Conservation (phyloP, 2,329 filamentous ascomycete species). For the Aspergillus ochraceus region DNA sequence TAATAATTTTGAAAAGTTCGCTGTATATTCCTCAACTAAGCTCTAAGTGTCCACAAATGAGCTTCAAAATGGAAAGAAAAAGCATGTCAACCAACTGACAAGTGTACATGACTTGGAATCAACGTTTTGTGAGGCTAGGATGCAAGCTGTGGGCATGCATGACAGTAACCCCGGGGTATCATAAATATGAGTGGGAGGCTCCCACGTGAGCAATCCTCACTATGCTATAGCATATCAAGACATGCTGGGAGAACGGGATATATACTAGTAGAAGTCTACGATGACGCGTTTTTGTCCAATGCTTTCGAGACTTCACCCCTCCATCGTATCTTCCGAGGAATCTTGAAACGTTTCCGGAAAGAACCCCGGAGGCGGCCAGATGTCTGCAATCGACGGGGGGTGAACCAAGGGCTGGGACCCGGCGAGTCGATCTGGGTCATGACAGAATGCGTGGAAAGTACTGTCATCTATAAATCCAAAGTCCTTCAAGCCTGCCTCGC, state of each 20-base stretch:
- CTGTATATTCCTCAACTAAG: not conserved
- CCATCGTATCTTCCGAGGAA: conserved; percentile 20
- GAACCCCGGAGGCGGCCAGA: conserved; percentile 45
- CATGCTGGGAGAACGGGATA: not conserved
- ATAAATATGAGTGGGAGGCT: not conserved
- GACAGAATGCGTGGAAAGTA: conserved; percentile 47
- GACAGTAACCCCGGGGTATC: not conserved
- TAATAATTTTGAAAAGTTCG: not conserved
- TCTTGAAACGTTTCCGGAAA: conserved; percentile 43
- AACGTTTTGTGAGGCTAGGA: not conserved
- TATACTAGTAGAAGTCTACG: not conserved
- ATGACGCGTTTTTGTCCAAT: not conserved
- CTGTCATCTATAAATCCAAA: conserved; percentile 47
- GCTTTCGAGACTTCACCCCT: conserved; percentile 12
- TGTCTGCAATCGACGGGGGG: conserved; percentile 42
- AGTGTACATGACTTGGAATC: not conserved
- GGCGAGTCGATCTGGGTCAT: conserved; percentile 44
- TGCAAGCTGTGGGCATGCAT: not conserved
- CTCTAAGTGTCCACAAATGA: no score
- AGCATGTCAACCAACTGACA: not conserved
- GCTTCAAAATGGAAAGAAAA: no score
- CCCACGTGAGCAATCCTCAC: not conserved
- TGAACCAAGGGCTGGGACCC: conserved; percentile 37
- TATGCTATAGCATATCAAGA: not conserved
- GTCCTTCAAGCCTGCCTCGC: conserved; percentile 43